These are phyloP conservation scores for Russula griseocarnosa DNA, from an alignment of 768 basidiomycete species.

Conservation along the genomic window DNA sequence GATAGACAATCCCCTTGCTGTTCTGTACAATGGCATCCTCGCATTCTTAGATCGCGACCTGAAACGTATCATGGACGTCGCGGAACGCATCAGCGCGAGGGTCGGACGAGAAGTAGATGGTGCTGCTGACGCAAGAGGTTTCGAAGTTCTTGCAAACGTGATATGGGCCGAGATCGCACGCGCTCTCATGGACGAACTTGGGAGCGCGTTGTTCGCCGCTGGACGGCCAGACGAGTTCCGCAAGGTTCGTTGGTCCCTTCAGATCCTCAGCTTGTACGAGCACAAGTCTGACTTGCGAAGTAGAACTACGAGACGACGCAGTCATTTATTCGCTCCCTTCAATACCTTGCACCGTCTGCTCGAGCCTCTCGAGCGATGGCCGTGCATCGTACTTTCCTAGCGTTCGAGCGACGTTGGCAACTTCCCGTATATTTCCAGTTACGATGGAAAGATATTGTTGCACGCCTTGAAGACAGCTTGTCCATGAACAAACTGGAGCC, in stretches of 20 bases:
- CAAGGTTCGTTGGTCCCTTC: conserved; percentile 48
- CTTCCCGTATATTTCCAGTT: conserved; percentile 95
- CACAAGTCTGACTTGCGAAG: background rate
- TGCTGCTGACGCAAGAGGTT: conserved; percentile 41
- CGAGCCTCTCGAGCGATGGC: conserved; percentile 70
- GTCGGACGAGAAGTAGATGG: conserved; percentile 33
- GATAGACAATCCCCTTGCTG: conserved; percentile 61
- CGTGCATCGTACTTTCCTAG: conserved; percentile 58
- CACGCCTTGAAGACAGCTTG: conserved; percentile 67
- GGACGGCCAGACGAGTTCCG: conserved; percentile 89
- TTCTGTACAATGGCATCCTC: conserved; percentile 77
- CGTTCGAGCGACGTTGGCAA: conserved; percentile 90
- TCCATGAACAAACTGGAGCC: conserved; percentile 42
- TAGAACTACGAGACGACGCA: conserved; percentile 85
- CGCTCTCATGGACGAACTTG: conserved; percentile 82
- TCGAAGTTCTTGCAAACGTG: conserved; percentile 83
- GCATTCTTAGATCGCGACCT: conserved; percentile 77
- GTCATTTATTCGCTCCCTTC: conserved; percentile 76
- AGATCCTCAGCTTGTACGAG: background rate
- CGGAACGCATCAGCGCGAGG: conserved; percentile 62
- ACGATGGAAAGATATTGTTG: conserved; percentile 91
- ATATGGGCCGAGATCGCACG: conserved; percentile 83
- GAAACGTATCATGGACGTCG: conserved; percentile 67
- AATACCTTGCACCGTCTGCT: conserved; percentile 74
- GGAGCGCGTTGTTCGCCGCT: conserved; percentile 79